Base-by-base conservation (phyloP, 1,284 basidiomycete species). In the Cutaneotrichosporon cutaneum region DNA sequence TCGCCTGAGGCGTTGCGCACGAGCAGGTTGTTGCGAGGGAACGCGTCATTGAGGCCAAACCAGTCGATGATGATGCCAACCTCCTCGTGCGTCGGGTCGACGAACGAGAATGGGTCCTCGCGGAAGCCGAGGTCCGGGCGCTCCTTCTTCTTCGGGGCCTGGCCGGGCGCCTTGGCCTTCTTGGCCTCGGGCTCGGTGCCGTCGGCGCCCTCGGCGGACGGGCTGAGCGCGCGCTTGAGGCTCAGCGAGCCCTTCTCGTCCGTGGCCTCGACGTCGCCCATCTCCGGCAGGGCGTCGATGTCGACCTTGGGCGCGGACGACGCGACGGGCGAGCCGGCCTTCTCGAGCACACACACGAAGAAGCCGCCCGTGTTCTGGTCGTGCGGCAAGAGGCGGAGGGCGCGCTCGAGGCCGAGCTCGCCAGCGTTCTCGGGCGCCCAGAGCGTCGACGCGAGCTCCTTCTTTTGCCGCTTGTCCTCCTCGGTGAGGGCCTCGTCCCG, bases 381-480 rank as follows among this genome's bases (percentile, higher is more conserved):
- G 76, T 99, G 94, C 3, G 96, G 94, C 72, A 97, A 92, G 65
- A 96, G 86, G 51, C 94, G 85, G 75, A 96, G 80, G 61, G 95
- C 97, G 79, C 98, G 99, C 82, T 99, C 95, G 83, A 99, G 86
- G 82, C 98, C 95, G 71, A 99, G 87, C 83, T 99, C 96, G 85
- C 94, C 95, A 68, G 96, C 96, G 70, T 90, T 87, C 4, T 79
- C 81, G 9, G 89, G 90, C 1, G 94, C 89, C 89, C 91, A 97
- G 24, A 53, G 45, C 26, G 60, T 58, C 24, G 32, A 27, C 3
- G 85, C 77, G 74, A 94, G 81, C 81, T 47, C 81, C 72, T 66
- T 82, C 75, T 65, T 83, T 80, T 70, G 74, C 33, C 75, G 72
- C 68, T 69, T 71, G 56, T 71, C 75, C 63, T 63, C 69, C 61